These are phyloP conservation scores for Zanthoxylum bungeanum DNA, from an alignment of 345 rosid genomes.

Conservation along the genomic window DNA sequence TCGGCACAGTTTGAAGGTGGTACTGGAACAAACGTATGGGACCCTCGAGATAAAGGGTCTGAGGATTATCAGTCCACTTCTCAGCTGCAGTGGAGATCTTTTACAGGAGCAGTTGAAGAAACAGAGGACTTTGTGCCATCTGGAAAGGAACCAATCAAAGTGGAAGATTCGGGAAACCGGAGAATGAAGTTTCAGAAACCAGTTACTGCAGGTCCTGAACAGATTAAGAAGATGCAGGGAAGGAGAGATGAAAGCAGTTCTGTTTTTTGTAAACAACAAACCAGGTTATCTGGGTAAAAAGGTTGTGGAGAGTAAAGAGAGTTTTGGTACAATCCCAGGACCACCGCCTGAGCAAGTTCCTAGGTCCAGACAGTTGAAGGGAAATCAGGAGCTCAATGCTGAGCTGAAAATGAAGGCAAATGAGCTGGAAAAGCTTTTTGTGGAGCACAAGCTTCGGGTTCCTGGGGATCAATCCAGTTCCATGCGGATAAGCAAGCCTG, in stretches of 20 bases:
- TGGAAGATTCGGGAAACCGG: constrained; percentile 47
- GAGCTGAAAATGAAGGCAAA: constrained; percentile 82
- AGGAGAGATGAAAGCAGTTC: constrained; percentile 45
- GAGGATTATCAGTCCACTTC: constrained; percentile 32
- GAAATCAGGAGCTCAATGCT: constrained; percentile 85
- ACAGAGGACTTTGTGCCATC: constrained; percentile 29
- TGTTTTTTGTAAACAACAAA: constrained; percentile 40
- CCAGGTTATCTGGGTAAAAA: constrained; percentile 29
- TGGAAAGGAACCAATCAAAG: constrained; percentile 35
- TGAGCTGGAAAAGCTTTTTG: constrained; percentile 92
- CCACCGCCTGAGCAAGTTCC: constrained; percentile 57
- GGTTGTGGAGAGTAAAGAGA: constrained; percentile 44
- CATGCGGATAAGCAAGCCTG: constrained; percentile 59
- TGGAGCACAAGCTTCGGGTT: constrained; percentile 82
- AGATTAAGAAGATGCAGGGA: constrained; percentile 45
- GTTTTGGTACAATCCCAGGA: constrained; percentile 22
- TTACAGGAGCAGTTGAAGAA: constrained; percentile 43
- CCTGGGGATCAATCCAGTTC: constrained; percentile 77
- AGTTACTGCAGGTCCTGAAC: constrained; percentile 52
- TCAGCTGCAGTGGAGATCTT: constrained; percentile 31
- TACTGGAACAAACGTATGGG: constrained; percentile 37
- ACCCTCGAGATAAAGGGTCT: constrained; percentile 35
- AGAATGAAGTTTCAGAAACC: constrained; percentile 49
- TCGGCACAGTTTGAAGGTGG: constrained; percentile 60
- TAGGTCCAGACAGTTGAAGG: constrained; percentile 73